Evolutionary conservation across 352 stramenopile genomes (phyloP).

Genomic region (Pythium aphanidermatum): DNA sequence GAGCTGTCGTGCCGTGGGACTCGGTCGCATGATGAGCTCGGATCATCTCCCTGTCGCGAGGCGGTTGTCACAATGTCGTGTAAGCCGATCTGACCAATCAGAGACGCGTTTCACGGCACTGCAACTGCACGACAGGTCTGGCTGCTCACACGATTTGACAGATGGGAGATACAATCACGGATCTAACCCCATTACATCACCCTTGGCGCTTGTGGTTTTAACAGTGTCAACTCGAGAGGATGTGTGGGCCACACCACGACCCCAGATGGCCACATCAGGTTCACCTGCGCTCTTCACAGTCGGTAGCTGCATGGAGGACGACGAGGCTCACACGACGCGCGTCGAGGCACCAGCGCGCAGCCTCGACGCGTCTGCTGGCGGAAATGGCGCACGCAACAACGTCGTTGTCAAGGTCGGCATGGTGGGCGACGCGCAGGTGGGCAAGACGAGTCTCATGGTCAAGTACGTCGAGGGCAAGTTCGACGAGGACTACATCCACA

Average conservation of each 20-base stretch:
- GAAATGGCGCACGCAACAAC: slow-evolving; percentile 66
- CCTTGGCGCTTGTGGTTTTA: no score
- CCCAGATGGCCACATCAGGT: no score
- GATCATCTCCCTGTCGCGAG: slow-evolving; percentile 2
- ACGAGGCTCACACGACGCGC: slow-evolving; percentile 4
- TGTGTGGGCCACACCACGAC: slow-evolving; percentile 7
- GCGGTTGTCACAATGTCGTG: background rate
- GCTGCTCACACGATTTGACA: background rate
- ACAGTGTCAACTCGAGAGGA: background rate
- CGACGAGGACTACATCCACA: slow-evolving; percentile 96
- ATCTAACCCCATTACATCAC: no score
- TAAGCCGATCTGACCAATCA: background rate
- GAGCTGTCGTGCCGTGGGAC: no score
- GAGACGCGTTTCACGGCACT: no score
- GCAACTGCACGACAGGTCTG: slow-evolving; percentile 5
- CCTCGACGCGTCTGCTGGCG: slow-evolving; percentile 21
- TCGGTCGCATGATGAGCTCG: no score
- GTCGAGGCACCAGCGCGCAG: slow-evolving; percentile 15
- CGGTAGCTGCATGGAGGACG: slow-evolving; percentile 13
- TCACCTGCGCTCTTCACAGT: no score
- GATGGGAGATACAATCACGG: no score
- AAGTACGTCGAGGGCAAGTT: slow-evolving; percentile 96
- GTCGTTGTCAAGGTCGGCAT: slow-evolving; percentile 91
- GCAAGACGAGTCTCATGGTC: slow-evolving; percentile 96
- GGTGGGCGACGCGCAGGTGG: slow-evolving; percentile 92